phyloP scores from a whole-genome alignment of 257 asterid species.

The Primulina huaijiensis region DNA sequence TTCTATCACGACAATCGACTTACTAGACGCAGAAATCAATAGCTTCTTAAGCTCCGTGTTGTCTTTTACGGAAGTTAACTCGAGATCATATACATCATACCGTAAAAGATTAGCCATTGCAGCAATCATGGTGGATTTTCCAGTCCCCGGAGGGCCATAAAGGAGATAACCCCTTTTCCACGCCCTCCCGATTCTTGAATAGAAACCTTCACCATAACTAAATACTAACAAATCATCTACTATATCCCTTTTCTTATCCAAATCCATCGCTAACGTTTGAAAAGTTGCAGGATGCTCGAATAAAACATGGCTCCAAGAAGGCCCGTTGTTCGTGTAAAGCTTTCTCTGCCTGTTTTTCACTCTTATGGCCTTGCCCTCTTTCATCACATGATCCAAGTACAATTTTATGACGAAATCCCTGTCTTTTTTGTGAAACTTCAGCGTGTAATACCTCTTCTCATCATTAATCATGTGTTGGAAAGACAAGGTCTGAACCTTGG shows the following conservation, averaged over 20 bases:
- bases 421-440: conserved; percentile 26
- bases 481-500: conserved; percentile 31
- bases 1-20: conserved; percentile 36
- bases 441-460: conserved; percentile 31
- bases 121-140: conserved; percentile 40
- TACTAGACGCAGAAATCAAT: conserved; percentile 25
- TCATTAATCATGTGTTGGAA: conserved; percentile 28
- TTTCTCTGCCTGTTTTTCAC: conserved; percentile 28
- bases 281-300: conserved; percentile 40
- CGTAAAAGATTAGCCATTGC: conserved; percentile 37
- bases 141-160: conserved; percentile 38
- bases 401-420: conserved; percentile 14
- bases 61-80: conserved; percentile 33
- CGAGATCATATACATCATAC: conserved; percentile 40
- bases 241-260: conserved; percentile 24
- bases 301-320: conserved; percentile 31
- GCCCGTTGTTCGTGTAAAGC: conserved; percentile 34
- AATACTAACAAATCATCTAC: conserved; percentile 28
- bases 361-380: conserved; percentile 27
- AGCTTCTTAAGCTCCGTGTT: conserved; percentile 34
- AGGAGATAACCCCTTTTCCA: conserved; percentile 38
- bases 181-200: conserved; percentile 29
- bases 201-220: conserved; percentile 21
- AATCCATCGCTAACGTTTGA: conserved; percentile 33
- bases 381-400: conserved; percentile 27